Evolutionary conservation across 257 asterid species (phyloP).

Genomic region (Scutellaria baicalensis): DNA sequence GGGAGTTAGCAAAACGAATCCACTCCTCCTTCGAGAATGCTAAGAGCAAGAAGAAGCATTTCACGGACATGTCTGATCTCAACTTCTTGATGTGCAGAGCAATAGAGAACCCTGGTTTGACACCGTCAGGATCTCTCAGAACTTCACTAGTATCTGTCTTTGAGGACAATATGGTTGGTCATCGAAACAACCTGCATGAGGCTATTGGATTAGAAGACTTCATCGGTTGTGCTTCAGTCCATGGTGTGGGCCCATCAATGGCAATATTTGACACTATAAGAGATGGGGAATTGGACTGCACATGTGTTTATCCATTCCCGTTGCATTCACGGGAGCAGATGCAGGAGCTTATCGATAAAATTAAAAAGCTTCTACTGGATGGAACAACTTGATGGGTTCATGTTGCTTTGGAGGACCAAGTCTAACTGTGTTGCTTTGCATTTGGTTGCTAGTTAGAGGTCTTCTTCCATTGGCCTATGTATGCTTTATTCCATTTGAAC

Average conservation of each 20-base stretch:
- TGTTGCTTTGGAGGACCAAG: not conserved
- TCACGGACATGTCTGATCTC: slow-evolving; percentile 72
- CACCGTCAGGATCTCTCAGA: slow-evolving; percentile 66
- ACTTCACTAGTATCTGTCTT: slow-evolving; percentile 67
- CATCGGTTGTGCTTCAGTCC: slow-evolving; percentile 67
- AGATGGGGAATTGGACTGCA: slow-evolving; percentile 61
- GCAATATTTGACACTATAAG: slow-evolving; percentile 67
- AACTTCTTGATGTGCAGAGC: slow-evolving; percentile 92
- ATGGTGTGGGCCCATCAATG: slow-evolving; percentile 83
- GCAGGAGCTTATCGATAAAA: slow-evolving; percentile 47
- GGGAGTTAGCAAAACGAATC: slow-evolving; percentile 64
- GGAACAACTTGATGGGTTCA: slow-evolving; percentile 14
- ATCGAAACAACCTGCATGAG: slow-evolving; percentile 19
- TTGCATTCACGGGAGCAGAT: slow-evolving; percentile 88
- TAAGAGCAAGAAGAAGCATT: slow-evolving; percentile 68
- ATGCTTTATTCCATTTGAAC: not conserved
- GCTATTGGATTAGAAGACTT: slow-evolving; percentile 64
- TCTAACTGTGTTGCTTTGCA: not conserved
- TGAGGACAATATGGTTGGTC: slow-evolving; percentile 52
- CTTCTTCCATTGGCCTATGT: not conserved
- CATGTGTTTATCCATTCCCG: slow-evolving; percentile 78
- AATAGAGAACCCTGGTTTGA: slow-evolving; percentile 76
- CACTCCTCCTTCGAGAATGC: slow-evolving; percentile 48
- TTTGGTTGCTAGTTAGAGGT: no score
- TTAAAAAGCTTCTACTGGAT: slow-evolving; percentile 44